These are phyloP conservation scores for Chalara sp. DNA, from an alignment of 2,329 filamentous ascomycete species.

Conservation along the genomic window DNA sequence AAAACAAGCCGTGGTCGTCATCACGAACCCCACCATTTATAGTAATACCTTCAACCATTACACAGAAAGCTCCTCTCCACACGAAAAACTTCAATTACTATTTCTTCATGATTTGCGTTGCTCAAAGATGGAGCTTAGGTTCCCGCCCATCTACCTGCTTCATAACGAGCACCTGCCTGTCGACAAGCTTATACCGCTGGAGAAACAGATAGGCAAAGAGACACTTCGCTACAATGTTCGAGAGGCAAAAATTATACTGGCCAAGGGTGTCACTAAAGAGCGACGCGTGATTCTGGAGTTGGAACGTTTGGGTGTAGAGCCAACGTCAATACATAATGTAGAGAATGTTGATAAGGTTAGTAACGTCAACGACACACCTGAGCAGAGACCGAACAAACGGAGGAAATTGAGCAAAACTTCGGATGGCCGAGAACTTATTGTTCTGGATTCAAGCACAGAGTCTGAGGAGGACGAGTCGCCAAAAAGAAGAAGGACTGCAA, in stretches of 20 bases:
- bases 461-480: slow-evolving; percentile 21
- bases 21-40: too few relatives aligned
- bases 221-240: slow-evolving; percentile 60
- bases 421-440: slow-evolving; percentile 14
- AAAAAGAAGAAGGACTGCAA: too few relatives aligned
- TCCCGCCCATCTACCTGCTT: background rate
- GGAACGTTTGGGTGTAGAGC: background rate
- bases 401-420: background rate
- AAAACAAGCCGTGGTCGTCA: too few relatives aligned
- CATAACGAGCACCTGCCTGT: slow-evolving; percentile 6
- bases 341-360: too few relatives aligned
- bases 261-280: slow-evolving; percentile 62
- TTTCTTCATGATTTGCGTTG: too few relatives aligned
- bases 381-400: background rate
- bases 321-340: too few relatives aligned
- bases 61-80: too few relatives aligned
- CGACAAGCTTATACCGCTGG: slow-evolving; percentile 51
- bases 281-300: slow-evolving; percentile 43
- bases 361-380: too few relatives aligned
- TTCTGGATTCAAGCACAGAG: slow-evolving; percentile 26
- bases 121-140: background rate
- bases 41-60: too few relatives aligned
- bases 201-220: slow-evolving; percentile 48
- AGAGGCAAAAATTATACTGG: slow-evolving; percentile 70
- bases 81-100: too few relatives aligned